These are phyloP conservation scores for Nidula microcarpa DNA, from an alignment of 768 basidiomycete genomes.

Conservation along the genomic window DNA sequence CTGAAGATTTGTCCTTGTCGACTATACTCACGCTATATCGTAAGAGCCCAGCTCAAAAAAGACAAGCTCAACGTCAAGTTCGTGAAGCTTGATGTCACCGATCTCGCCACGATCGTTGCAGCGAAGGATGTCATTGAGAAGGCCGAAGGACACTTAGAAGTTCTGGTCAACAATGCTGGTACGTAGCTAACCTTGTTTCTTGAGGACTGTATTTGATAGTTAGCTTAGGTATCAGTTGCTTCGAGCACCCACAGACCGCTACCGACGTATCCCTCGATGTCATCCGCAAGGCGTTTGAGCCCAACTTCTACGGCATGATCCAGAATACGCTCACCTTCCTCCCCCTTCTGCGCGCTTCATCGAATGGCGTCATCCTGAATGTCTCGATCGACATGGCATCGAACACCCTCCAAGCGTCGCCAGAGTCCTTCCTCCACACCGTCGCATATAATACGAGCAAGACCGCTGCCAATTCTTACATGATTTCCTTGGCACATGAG, in stretches of 20 bases:
- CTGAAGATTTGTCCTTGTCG: neutral
- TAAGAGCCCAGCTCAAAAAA: conserved; percentile 25
- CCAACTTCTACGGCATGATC: conserved; percentile 41
- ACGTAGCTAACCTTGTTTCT: neutral
- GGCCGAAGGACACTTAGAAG: conserved; percentile 37
- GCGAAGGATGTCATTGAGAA: conserved; percentile 32
- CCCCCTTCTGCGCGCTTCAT: conserved; percentile 31
- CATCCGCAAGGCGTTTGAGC: conserved; percentile 33
- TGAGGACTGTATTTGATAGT: too few relatives aligned
- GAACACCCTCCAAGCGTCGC: conserved; percentile 28
- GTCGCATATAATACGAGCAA: conserved; percentile 68
- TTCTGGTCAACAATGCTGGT: conserved; percentile 35
- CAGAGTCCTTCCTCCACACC: conserved; percentile 24
- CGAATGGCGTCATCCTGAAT: conserved; percentile 35
- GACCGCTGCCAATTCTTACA: conserved; percentile 62
- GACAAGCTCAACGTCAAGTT: conserved; percentile 27
- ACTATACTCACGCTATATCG: neutral
- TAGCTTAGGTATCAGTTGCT: conserved; percentile 14
- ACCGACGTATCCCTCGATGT: conserved; percentile 25
- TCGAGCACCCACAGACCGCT: conserved; percentile 30
- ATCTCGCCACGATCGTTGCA: conserved; percentile 24
- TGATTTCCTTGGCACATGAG: conserved; percentile 61
- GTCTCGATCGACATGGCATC: conserved; percentile 44
- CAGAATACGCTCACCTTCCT: conserved; percentile 38
- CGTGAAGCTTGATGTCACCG: conserved; percentile 37